Evolutionary conservation across 2,329 filamentous ascomycete species (phyloP).

Genomic region (Daldinia sp.): DNA sequence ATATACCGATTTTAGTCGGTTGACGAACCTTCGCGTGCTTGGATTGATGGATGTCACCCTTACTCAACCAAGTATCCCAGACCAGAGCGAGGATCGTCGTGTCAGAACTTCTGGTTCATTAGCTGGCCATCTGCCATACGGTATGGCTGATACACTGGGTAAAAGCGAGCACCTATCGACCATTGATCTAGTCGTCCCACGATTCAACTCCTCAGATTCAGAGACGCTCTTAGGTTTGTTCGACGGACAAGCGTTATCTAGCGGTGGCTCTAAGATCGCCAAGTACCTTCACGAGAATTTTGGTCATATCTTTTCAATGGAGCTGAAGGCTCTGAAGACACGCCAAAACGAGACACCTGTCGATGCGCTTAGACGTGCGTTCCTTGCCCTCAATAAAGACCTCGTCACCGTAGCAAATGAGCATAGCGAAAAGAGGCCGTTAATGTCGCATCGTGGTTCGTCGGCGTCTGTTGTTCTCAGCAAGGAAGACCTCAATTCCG

Average conservation of each 20-base stretch:
- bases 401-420: conserved; percentile 86
- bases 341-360: conserved; percentile 78
- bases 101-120: conserved; percentile 96
- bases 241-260: conserved; percentile 90
- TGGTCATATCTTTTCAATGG: conserved; percentile 82
- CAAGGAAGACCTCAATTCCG: conserved; percentile 89
- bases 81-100: conserved; percentile 93
- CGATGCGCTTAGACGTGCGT: conserved; percentile 88
- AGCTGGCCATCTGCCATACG: conserved; percentile 91
- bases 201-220: conserved; percentile 88
- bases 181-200: conserved; percentile 93
- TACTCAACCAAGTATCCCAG: conserved; percentile 91
- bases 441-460: conserved; percentile 76
- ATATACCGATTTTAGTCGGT: conserved; percentile 89
- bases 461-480: conserved; percentile 80
- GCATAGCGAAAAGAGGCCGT: conserved; percentile 78
- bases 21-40: conserved; percentile 85
- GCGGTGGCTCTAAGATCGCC: conserved; percentile 92
- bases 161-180: conserved; percentile 95
- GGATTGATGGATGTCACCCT: conserved; percentile 98
- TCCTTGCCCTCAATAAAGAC: conserved; percentile 92
- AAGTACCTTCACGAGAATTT: conserved; percentile 98
- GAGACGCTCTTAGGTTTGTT: conserved; percentile 96
- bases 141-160: conserved; percentile 96
- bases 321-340: conserved; percentile 79